Evolutionary conservation across 2,329 filamentous ascomycete species (phyloP).

Genomic region (Xylariaceae sp.): DNA sequence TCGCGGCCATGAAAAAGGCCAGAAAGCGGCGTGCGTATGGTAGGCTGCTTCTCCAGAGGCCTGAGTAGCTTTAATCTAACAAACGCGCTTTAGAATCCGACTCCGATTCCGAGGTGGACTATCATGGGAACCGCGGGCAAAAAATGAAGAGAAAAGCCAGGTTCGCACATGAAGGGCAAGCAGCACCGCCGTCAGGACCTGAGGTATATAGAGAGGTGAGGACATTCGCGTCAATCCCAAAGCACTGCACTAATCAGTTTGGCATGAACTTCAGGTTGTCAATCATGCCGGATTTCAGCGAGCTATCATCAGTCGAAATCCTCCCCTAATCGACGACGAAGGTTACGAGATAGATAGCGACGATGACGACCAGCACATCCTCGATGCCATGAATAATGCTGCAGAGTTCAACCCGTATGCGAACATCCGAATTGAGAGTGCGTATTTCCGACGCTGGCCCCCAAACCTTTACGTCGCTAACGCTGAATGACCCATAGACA

Average conservation of each 20-base stretch:
- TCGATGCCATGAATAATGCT: conserved; percentile 56
- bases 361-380: conserved; percentile 60
- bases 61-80: conserved; percentile 21
- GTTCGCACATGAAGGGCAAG: conserved; percentile 64
- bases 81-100: conserved; percentile 57
- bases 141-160: conserved; percentile 72
- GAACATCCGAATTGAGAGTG: conserved; percentile 65
- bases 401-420: conserved; percentile 70
- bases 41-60: conserved; percentile 31
- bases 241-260: conserved; percentile 14
- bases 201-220: conserved; percentile 67
- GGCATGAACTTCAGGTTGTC: conserved; percentile 48
- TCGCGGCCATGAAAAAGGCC: conserved; percentile 63
- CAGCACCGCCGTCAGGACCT: conserved; percentile 61
- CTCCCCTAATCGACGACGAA: conserved; percentile 67
- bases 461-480: conserved; percentile 1
- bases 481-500: conserved; percentile 41
- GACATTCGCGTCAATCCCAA: conserved; percentile 5
- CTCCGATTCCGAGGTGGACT: conserved; percentile 66
- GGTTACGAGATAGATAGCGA: conserved; percentile 71
- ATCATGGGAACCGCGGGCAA: conserved; percentile 68
- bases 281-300: conserved; percentile 69
- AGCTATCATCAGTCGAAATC: conserved; percentile 69
- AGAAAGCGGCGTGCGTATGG: conserved; percentile 60
- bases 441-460: conserved; percentile 28